Percentiles rank a stretch among this genome's conserved stretches.
Conservation (phyloP, 1,139 yeast genomes). For the Suhomyces bolitotheri region DNA sequence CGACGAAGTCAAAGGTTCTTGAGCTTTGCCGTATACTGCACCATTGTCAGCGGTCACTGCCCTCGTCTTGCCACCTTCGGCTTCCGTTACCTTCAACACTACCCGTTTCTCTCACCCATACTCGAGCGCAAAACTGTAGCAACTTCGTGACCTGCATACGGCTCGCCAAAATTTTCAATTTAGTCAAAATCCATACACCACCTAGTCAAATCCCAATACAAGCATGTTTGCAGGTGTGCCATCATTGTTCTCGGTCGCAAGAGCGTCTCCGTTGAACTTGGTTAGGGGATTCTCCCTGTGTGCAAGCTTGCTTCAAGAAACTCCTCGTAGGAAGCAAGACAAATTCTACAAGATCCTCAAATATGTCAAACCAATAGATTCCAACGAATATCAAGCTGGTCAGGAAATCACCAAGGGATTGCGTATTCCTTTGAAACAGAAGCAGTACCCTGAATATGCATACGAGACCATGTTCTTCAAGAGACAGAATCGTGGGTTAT, state of each 20-base stretch:
- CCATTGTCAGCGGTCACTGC: too few relatives aligned
- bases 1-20: too few relatives aligned
- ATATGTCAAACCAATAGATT: slow-evolving; percentile 41
- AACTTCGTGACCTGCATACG: slow-evolving; percentile 1
- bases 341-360: slow-evolving; percentile 42
- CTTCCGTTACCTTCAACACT: too few relatives aligned
- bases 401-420: slow-evolving; percentile 31
- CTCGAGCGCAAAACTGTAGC: too few relatives aligned
- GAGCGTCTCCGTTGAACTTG: slow-evolving; percentile 5
- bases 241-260: slow-evolving; percentile 4
- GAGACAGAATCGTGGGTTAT: slow-evolving; percentile 83
- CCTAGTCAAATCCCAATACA: neutral
- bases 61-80: too few relatives aligned
- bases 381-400: slow-evolving; percentile 39
- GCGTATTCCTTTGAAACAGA: slow-evolving; percentile 48
- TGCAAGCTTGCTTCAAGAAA: slow-evolving; percentile 12
- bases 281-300: slow-evolving; percentile 8
- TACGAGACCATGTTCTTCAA: slow-evolving; percentile 77
- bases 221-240: slow-evolving; percentile 10
- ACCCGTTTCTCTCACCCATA: too few relatives aligned
- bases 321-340: slow-evolving; percentile 18
- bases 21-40: too few relatives aligned
- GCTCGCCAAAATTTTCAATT: slow-evolving; percentile 5
- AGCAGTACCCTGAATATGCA: slow-evolving; percentile 72
- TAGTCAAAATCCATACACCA: neutral